A percentile compares a stretch with the other conserved stretches of the same genome.
Evolutionary conservation across 495 filamentous ascomycete genomes (phyloP).

Genomic region (Penicillium bovifimosum): DNA sequence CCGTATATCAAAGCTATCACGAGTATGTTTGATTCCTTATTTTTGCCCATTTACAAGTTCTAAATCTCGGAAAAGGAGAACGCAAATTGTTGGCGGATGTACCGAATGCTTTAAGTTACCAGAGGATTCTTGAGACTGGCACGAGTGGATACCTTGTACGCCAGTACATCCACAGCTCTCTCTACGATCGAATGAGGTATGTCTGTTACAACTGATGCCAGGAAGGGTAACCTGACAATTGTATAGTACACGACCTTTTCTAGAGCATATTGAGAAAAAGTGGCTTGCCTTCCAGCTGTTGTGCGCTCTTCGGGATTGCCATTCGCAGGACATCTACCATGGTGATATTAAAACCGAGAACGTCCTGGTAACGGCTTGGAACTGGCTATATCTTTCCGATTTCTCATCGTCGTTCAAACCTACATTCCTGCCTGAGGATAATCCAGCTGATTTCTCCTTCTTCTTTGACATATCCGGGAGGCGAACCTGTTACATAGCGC

Average conservation of each 20-base stretch:
- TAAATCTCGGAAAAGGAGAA: conserved; percentile 54
- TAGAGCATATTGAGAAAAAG: conserved; percentile 97
- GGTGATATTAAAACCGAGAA: conserved; percentile 99
- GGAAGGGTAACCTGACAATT: conserved; percentile 4
- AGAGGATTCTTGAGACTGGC: conserved; percentile 82
- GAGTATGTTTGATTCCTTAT: conserved; percentile 44
- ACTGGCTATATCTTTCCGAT: conserved; percentile 96
- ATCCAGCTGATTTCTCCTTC: conserved; percentile 94
- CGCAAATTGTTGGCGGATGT: conserved; percentile 72
- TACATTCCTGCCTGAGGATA: conserved; percentile 90
- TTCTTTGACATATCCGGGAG: conserved; percentile 92
- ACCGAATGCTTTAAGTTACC: conserved; percentile 86
- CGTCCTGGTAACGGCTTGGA: conserved; percentile 94
- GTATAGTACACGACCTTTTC: conserved; percentile 85
- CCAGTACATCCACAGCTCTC: conserved; percentile 90
- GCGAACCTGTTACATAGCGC: conserved; percentile 93
- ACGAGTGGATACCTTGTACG: conserved; percentile 92
- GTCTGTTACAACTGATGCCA: not conserved
- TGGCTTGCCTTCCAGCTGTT: conserved; percentile 97
- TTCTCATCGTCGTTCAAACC: conserved; percentile 96
- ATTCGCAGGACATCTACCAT: conserved; percentile 85
- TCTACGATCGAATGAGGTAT: conserved; percentile 91
- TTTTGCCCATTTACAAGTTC: not conserved
- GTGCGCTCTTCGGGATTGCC: conserved; percentile 87
- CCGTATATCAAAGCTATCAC: conserved; percentile 69